Base-by-base conservation (phyloP, 306 rosid genomes). In the Fragaria vesca region DNA sequence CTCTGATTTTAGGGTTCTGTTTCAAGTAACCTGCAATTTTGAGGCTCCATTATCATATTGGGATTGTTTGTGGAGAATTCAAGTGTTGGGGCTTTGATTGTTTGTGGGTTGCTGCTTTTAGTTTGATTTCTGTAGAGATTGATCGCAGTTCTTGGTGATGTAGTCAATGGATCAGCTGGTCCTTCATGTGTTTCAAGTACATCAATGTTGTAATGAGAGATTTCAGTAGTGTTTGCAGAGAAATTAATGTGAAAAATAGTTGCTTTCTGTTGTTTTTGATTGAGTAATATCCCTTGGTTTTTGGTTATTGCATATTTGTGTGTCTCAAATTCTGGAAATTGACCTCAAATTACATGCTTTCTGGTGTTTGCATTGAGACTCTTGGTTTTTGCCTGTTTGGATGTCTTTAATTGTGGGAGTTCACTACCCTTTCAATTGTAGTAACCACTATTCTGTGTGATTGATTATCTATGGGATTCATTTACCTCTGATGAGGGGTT, bases 401-500 rank as follows among this genome's bases (percentile, higher is more conserved):
- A 9, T 43, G 47, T 9, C 17, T 28, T 26, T 38, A 30, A 8
- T 65, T 16, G 12, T 30, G 32, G 24, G 30, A 28, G 4, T 32
- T 34, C 12, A 65, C 32, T 60, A 60, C 18, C 18, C n/a, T 13
- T 61, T 62, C 68, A 62, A 62, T 62, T 62, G n/a, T 30, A 30
- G 4, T 10, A 1, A 45, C 48, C 3, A 11, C 51, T 47, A 47
- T 11, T 0, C 51, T 46, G 51, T 46, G 50, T 9, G 48, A 15
- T 46, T 46, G 51, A 46, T 11, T 2, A 12, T 46, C 51, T 45
- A 8, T 11, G 48, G 48, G 13, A 45, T 45, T 66, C 30, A 21
- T 15, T 73, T 81, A 87, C 90, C 90, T 84, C 75, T 63, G 34
- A 78, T 32, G 83, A 71, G 78, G 80, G 76, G 66, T 75, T 75